phyloP scores from a whole-genome alignment of 192 early-diverging fungal species.

The Gaertneriomyces semiglobifer region DNA sequence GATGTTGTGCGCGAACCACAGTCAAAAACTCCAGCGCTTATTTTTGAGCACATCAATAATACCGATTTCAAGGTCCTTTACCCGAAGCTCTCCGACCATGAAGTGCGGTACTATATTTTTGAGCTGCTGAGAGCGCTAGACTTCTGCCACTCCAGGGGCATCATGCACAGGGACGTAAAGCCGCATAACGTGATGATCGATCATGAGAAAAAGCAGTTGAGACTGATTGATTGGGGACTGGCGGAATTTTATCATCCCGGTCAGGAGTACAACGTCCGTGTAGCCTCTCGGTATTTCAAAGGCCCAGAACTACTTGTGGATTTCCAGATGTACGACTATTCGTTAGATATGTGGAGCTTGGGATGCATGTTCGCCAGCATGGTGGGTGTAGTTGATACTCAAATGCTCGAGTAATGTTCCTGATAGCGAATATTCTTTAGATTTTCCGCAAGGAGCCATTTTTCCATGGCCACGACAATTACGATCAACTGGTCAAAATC shows the following conservation, averaged over 20 bases:
- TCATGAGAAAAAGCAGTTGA: conserved; percentile 87
- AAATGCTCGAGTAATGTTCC: neutral
- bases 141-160: conserved; percentile 95
- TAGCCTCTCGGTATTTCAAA: conserved; percentile 98
- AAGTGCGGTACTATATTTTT: conserved; percentile 95
- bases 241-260: conserved; percentile 99
- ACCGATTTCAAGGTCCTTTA: conserved; percentile 97
- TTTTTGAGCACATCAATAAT: conserved; percentile 97
- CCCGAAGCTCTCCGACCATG: conserved; percentile 88
- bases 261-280: conserved; percentile 95
- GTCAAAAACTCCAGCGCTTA: conserved; percentile 93
- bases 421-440: conserved; percentile 34
- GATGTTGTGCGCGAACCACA: conserved; percentile 95
- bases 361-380: conserved; percentile 99
- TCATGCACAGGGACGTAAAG: conserved; percentile 99
- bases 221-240: conserved; percentile 98
- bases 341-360: conserved; percentile 98
- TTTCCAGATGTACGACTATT: conserved; percentile 98
- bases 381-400: conserved; percentile 43
- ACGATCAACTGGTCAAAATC: conserved; percentile 99
- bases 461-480: conserved; percentile 98
- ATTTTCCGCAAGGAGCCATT: conserved; percentile 99
- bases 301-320: conserved; percentile 97
- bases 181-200: conserved; percentile 99
- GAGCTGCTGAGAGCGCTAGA: conserved; percentile 97